These are phyloP conservation scores for Pseudocercospora eumusae DNA, from an alignment of 2,329 filamentous ascomycete genomes.

Conservation along the genomic window DNA sequence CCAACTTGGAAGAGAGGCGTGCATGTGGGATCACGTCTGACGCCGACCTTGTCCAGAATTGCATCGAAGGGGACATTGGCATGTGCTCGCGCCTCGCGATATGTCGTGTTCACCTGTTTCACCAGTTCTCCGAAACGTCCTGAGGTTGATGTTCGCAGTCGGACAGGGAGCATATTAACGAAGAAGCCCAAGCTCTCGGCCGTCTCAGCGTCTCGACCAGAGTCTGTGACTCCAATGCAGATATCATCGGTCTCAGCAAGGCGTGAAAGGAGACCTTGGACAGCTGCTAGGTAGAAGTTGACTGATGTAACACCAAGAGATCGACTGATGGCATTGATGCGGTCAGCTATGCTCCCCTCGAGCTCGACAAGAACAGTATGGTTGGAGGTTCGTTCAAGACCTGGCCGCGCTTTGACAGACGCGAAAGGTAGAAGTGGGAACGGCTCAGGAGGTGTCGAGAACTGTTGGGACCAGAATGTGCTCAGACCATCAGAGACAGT, in stretches of 20 bases:
- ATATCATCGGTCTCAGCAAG: constrained; percentile 38
- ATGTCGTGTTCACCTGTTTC: constrained; percentile 16
- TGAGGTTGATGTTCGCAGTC: constrained; percentile 24
- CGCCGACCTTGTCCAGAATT: constrained; percentile 38
- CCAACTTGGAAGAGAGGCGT: constrained; percentile 44
- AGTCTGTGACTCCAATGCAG: constrained; percentile 48
- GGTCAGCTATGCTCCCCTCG: constrained; percentile 7
- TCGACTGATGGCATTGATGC: constrained; percentile 18
- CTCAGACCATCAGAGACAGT: background rate
- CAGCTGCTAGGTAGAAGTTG: constrained; percentile 43
- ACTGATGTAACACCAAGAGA: constrained; percentile 29
- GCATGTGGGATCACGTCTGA: constrained; percentile 31
- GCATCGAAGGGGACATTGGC: constrained; percentile 39
- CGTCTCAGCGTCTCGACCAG: constrained; percentile 38
- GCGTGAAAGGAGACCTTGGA: constrained; percentile 38
- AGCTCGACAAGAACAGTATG: constrained; percentile 11
- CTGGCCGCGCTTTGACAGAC: constrained; percentile 16
- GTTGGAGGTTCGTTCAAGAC: constrained; percentile 14
- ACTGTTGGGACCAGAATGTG: constrained; percentile 16
- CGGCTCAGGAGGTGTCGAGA: constrained; percentile 9
- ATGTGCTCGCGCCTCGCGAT: constrained; percentile 32
- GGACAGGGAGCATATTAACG: constrained; percentile 45
- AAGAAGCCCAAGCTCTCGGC: constrained; percentile 42
- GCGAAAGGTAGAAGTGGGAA: constrained; percentile 25
- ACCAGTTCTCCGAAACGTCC: constrained; percentile 16